Conservation (phyloP, 306 rosid species). For the Sophora flavescens region DNA sequence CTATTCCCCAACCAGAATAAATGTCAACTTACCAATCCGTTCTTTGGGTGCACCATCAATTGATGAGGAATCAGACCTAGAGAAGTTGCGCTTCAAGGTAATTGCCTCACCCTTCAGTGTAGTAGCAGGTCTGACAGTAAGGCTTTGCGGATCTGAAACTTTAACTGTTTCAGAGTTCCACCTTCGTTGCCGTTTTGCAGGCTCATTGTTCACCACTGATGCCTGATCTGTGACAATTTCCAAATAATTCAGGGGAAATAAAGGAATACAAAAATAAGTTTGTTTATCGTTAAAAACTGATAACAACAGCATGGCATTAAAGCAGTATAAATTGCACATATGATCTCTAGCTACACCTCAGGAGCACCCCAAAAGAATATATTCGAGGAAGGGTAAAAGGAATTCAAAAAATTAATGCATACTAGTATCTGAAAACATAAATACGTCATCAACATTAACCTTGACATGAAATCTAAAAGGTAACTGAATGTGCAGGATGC, state of each 20-base stretch:
- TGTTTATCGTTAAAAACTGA: background rate
- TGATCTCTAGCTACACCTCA: background rate
- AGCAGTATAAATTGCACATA: slow-evolving; percentile 8
- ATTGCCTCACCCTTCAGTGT: slow-evolving; percentile 66
- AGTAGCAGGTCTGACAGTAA: slow-evolving; percentile 56
- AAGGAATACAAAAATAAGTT: background rate
- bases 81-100: slow-evolving; percentile 62
- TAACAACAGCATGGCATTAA: slow-evolving; percentile 25
- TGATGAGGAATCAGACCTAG: slow-evolving; percentile 75
- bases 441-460: background rate
- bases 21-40: slow-evolving; percentile 80
- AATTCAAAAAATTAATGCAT: slow-evolving; percentile 11
- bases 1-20: slow-evolving; percentile 7
- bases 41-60: slow-evolving; percentile 75
- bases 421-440: background rate
- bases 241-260: slow-evolving; percentile 26
- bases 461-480: background rate
- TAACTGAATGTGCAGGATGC: background rate
- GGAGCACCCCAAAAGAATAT: background rate
- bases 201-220: slow-evolving; percentile 69
- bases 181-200: slow-evolving; percentile 87
- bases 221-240: slow-evolving; percentile 61
- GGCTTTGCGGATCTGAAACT: slow-evolving; percentile 64
- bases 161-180: slow-evolving; percentile 78
- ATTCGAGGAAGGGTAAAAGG: background rate